Evolutionary conservation across 495 filamentous ascomycete species (phyloP).

Genomic region (Astrothelium subdiscretum): DNA sequence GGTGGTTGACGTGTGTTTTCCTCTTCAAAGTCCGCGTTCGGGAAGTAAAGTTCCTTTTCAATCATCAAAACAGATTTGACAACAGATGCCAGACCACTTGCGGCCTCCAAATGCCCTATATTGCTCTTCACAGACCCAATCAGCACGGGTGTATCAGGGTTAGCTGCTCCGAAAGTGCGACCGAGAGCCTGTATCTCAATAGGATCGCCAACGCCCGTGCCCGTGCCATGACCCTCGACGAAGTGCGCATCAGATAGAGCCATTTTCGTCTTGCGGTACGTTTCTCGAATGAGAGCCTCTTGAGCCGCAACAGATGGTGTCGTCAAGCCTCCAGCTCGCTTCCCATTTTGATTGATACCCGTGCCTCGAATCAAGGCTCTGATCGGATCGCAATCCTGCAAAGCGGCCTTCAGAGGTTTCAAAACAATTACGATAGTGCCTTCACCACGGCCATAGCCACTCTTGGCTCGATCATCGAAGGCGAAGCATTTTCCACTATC

Average conservation of each 20-base stretch:
- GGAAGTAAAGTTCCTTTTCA: conserved; percentile 41
- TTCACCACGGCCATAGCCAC: conserved; percentile 33
- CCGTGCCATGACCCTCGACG: conserved; percentile 10
- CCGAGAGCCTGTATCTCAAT: not conserved
- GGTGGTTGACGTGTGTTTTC: conserved; percentile 25
- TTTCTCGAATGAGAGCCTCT: conserved; percentile 6
- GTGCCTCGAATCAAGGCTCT: conserved; percentile 17
- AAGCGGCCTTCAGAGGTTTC: conserved; percentile 29
- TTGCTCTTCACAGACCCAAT: conserved; percentile 3
- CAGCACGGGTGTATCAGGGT: not conserved
- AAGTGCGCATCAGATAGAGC: conserved; percentile 16
- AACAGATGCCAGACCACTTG: conserved; percentile 44
- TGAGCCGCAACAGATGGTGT: conserved; percentile 2
- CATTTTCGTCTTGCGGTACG: conserved; percentile 3
- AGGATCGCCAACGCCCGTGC: conserved; percentile 7
- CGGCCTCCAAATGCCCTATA: conserved; percentile 39
- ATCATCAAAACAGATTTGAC: conserved; percentile 49
- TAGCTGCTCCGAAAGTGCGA: not conserved
- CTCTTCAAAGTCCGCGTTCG: conserved; percentile 31
- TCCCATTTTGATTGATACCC: conserved; percentile 9
- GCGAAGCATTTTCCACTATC: conserved; percentile 1
- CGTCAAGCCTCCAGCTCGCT: conserved; percentile 4
- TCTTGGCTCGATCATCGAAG: conserved; percentile 1
- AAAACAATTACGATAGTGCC: conserved; percentile 24
- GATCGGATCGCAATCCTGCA: conserved; percentile 29